Evolutionary conservation across 1,284 basidiomycete species (phyloP).

Genomic region (Golubevia pallescens): DNA sequence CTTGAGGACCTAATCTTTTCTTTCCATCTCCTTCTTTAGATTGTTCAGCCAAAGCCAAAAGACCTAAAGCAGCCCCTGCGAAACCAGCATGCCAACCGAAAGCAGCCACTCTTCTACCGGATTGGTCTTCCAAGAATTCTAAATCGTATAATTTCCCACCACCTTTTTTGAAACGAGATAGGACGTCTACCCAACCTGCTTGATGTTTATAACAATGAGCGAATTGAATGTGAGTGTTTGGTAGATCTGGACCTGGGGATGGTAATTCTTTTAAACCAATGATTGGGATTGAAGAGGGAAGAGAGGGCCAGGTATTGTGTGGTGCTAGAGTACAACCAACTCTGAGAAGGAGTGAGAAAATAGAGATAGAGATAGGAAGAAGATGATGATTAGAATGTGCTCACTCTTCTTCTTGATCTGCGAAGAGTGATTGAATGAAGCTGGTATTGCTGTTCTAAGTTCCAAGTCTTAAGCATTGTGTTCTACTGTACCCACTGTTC

Average conservation of each 20-base stretch:
- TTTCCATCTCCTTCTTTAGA: conserved; percentile 21
- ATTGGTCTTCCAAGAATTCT: conserved; percentile 89
- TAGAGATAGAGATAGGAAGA: background rate
- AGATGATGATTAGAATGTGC: too few relatives aligned
- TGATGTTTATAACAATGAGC: conserved; percentile 99
- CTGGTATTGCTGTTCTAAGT: too few relatives aligned
- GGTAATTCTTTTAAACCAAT: conserved; percentile 94
- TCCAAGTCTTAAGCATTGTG: too few relatives aligned
- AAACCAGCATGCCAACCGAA: conserved; percentile 99
- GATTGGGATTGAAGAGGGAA: conserved; percentile 79
- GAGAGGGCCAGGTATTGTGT: conserved; percentile 87
- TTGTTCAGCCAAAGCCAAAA: conserved; percentile 76
- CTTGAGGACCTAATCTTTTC: conserved; percentile 69
- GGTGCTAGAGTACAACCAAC: conserved; percentile 87
- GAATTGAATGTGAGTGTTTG: conserved; percentile 92
- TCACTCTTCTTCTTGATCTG: background rate
- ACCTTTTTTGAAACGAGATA: conserved; percentile 85
- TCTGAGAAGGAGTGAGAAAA: conserved; percentile 13
- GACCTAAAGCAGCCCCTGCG: conserved; percentile 92
- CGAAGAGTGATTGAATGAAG: background rate
- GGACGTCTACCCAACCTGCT: conserved; percentile 87
- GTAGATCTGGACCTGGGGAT: conserved; percentile 66
- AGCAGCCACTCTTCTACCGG: conserved; percentile 90
- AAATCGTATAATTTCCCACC: conserved; percentile 89
- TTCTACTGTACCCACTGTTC: too few relatives aligned